Evolutionary conservation across 768 basidiomycete genomes (phyloP).

Genomic region (Kondoa malvinella): DNA sequence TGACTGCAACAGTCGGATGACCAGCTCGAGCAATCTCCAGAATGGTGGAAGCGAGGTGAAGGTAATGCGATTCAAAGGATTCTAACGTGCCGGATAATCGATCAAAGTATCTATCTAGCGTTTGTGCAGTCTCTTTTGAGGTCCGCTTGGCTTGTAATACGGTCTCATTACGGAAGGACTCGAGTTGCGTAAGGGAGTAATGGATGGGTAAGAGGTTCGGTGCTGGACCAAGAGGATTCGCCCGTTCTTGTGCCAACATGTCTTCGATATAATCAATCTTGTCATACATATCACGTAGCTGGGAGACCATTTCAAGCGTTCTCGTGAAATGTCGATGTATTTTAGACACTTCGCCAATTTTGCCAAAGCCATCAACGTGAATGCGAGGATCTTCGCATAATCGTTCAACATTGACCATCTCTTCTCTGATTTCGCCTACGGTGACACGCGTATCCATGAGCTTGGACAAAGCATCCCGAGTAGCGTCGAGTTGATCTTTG

Average conservation of each 20-base stretch:
- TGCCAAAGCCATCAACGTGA: conserved; percentile 72
- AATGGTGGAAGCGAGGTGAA: conserved; percentile 58
- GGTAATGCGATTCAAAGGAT: conserved; percentile 69
- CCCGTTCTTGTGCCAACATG: conserved; percentile 56
- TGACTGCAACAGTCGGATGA: conserved; percentile 69
- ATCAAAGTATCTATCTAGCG: conserved; percentile 48
- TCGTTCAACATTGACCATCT: conserved; percentile 63
- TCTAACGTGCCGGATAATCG: conserved; percentile 60
- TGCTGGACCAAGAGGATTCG: conserved; percentile 67
- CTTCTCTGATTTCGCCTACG: conserved; percentile 66
- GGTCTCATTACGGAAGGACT: conserved; percentile 82
- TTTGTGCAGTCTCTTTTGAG: conserved; percentile 35
- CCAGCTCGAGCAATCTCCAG: conserved; percentile 62
- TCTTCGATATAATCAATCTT: conserved; percentile 61
- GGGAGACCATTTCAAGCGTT: conserved; percentile 88
- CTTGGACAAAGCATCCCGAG: conserved; percentile 54
- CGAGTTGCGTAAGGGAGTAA: conserved; percentile 77
- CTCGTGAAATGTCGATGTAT: conserved; percentile 89
- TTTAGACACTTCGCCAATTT: conserved; percentile 87
- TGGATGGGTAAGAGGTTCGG: conserved; percentile 79
- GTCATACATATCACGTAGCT: conserved; percentile 76
- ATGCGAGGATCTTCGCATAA: conserved; percentile 58
- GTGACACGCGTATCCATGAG: conserved; percentile 58
- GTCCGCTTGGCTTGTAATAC: conserved; percentile 80
- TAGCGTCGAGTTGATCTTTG: conserved; percentile 80